Evolutionary conservation across 2,329 filamentous ascomycete species (phyloP).

Genomic region (Hypoxylon sp.): DNA sequence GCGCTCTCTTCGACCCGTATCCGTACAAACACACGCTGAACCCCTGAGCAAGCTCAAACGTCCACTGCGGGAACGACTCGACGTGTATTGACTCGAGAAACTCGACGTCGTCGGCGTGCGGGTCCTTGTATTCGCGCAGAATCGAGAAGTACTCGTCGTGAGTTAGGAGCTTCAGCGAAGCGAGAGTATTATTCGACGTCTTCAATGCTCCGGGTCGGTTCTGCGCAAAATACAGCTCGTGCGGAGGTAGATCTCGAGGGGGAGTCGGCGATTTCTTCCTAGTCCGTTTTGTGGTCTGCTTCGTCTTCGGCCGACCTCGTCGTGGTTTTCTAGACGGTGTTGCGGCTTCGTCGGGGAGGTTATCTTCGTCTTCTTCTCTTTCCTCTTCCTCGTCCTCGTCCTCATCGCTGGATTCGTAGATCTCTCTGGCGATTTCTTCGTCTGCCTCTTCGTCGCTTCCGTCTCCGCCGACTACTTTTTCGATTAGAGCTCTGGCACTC

Average conservation of each 20-base stretch:
- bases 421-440: conserved; percentile 77
- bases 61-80: conserved; percentile 90
- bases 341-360: conserved; percentile 50
- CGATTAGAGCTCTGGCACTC: conserved; percentile 82
- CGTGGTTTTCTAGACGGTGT: conserved; percentile 66
- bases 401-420: conserved; percentile 72
- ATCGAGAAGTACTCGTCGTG: conserved; percentile 92
- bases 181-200: conserved; percentile 88
- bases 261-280: conserved; percentile 82
- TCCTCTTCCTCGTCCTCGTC: conserved; percentile 60
- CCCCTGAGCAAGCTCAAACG: conserved; percentile 87
- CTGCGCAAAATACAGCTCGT: conserved; percentile 95
- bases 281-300: conserved; percentile 53
- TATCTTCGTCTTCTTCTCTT: conserved; percentile 53
- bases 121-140: conserved; percentile 75
- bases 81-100: conserved; percentile 82
- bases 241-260: conserved; percentile 84
- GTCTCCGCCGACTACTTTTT: conserved; percentile 75
- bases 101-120: conserved; percentile 77
- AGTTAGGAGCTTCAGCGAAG: conserved; percentile 81
- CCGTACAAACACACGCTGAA: conserved; percentile 95
- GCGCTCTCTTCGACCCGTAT: conserved; percentile 86
- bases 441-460: conserved; percentile 81
- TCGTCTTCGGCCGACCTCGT: conserved; percentile 61
- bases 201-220: conserved; percentile 85